Evolutionary conservation across 441 rosid species (phyloP).

Genomic region (Syzygium malaccense): DNA sequence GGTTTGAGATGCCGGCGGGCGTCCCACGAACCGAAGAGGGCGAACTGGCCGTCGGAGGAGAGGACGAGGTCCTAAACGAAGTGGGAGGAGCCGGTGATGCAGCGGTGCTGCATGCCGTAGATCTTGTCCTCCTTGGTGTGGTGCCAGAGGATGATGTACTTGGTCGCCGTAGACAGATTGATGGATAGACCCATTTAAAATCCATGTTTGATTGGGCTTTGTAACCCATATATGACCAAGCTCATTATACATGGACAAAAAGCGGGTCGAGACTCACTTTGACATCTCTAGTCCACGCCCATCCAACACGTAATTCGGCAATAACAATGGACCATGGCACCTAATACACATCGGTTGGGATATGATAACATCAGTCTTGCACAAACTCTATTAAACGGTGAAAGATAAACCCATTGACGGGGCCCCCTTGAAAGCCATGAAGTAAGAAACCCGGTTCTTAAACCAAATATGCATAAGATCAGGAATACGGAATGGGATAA

Average conservation of each 20-base stretch:
- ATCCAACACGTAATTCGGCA: background rate
- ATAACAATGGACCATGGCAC: background rate
- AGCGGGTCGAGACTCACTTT: background rate
- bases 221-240: background rate
- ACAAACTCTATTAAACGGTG: background rate
- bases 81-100: slow-evolving; percentile 85
- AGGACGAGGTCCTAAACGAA: slow-evolving; percentile 86
- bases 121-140: slow-evolving; percentile 69
- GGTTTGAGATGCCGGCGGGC: slow-evolving; percentile 14
- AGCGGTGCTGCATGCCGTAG: slow-evolving; percentile 63
- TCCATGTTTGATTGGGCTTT: background rate
- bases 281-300: background rate
- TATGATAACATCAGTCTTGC: background rate
- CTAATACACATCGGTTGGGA: background rate
- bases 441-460: background rate
- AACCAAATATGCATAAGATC: background rate
- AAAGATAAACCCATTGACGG: background rate
- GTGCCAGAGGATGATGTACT: slow-evolving; percentile 77
- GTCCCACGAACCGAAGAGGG: slow-evolving; percentile 91
- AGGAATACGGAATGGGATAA: background rate
- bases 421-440: background rate
- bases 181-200: background rate
- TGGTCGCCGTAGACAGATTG: slow-evolving; percentile 36
- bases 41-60: slow-evolving; percentile 87
- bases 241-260: background rate